Percentiles rank a stretch among this genome's conserved stretches.
Evolutionary conservation across 345 rosid species (phyloP).

Genomic region (Ceriops tagal): DNA sequence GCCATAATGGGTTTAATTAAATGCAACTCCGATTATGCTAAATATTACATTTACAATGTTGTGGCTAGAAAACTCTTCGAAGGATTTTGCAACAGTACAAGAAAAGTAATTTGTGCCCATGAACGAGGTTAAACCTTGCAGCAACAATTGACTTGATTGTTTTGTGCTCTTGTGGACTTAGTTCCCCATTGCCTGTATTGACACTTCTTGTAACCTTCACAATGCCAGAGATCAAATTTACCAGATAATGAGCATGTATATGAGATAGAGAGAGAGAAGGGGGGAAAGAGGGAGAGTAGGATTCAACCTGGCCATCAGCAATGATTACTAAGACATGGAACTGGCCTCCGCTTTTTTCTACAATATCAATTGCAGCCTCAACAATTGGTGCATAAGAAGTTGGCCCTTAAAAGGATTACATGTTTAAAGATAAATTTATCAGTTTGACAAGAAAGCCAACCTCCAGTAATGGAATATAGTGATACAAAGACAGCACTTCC

Average conservation of each 20-base stretch:
- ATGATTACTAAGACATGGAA: slow-evolving; percentile 70
- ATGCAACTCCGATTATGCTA: no score
- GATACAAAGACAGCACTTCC: not conserved
- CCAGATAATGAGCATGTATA: not conserved
- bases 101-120: not conserved
- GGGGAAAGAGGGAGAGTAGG: not conserved
- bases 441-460: not conserved
- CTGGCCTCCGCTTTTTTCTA: slow-evolving; percentile 63
- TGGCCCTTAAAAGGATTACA: slow-evolving; percentile 49
- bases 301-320: slow-evolving; percentile 81
- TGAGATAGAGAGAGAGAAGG: not conserved
- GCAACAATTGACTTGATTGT: slow-evolving; percentile 55
- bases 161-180: slow-evolving; percentile 55
- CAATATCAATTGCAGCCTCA: slow-evolving; percentile 63
- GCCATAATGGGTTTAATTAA: no score
- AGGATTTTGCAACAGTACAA: not conserved
- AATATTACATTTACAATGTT: no score
- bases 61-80: no score
- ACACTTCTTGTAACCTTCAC: slow-evolving; percentile 58
- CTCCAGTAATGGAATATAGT: not conserved
- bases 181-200: slow-evolving; percentile 38
- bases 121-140: slow-evolving; percentile 45
- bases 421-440: not conserved
- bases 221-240: not conserved
- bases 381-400: slow-evolving; percentile 72